Evolutionary conservation across 495 filamentous ascomycete species (phyloP), one percentile per base, ranked within the genome.

Genomic region (Daldinia bambusicola): DNA sequence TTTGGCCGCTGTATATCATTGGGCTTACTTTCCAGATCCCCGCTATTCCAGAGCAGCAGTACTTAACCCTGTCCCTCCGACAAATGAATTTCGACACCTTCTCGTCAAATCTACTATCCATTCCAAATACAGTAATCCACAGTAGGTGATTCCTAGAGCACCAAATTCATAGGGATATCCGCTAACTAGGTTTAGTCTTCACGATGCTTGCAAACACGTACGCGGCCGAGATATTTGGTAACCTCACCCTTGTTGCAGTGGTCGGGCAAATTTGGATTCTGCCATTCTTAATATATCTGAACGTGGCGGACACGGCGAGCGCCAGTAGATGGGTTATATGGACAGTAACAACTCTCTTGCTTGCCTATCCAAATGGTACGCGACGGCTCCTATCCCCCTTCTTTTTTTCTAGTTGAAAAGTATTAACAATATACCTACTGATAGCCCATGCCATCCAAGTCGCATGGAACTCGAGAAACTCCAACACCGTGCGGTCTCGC

Each of bases 1-100:
- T 94, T 72, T 93, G 91, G 90, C 87, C 89, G 0, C 83, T 92
- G 13, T 93, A 93, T 70, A 74, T 91, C 6, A 68, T 93, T 4
- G 90, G 91, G 6, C 64, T 93, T 1, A 78, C 76, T 0, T 90
- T 86, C 79, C 80, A 86, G 70, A 88, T 91, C 22, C 89, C 90
- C 0, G 77, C 80, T 20, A 77, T 80, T 0, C 86, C 89, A 0
- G 82, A 83, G n/a, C 79, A 74, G 14, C 82, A 80, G 36, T 94
- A 93, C 69, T 81, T 93, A 48, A 92, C 90, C 0, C 80, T 93
- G 2, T 81, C 87, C 9, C 78, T 92, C 12, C 81, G 84, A 59
- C 81, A 83, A 0, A 80, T 92, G 6, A 89, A 88, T 0, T 93
- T 92, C 77, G 80, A 82, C 56, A 90, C 89, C 9, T 90, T 93